These are phyloP conservation scores for Sarocladium oryzae DNA, from an alignment of 2,329 filamentous ascomycete species.

Conservation along the genomic window DNA sequence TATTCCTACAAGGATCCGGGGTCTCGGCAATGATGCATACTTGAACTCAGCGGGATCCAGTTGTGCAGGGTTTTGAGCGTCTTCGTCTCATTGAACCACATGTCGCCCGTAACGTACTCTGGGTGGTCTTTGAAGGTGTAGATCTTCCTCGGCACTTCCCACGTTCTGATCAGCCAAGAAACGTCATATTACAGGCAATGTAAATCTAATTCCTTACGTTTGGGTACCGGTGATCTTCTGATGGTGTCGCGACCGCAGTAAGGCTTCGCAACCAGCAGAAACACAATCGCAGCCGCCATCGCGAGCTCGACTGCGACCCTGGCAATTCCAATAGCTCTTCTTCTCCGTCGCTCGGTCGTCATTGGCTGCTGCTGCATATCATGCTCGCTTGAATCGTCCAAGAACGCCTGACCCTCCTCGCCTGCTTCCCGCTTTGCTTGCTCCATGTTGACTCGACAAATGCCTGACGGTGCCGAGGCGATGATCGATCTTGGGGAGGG, in stretches of 20 bases:
- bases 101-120: conserved; percentile 6
- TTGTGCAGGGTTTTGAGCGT: conserved; percentile 5
- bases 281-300: not conserved
- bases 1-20: too few species aligned
- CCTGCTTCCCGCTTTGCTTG: conserved; percentile 1
- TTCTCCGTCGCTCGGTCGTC: not conserved
- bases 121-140: conserved; percentile 8
- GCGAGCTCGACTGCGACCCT: not conserved
- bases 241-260: not conserved
- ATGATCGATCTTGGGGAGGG: not conserved
- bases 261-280: conserved; percentile 3
- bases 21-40: not conserved
- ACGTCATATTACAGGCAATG: not conserved
- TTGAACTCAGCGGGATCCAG: conserved; percentile 7
- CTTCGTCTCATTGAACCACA: conserved; percentile 6
- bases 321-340: not conserved
- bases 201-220: not conserved
- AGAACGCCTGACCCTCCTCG: not conserved
- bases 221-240: not conserved
- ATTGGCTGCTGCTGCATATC: not conserved
- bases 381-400: conserved; percentile 3
- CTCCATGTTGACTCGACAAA: not conserved
- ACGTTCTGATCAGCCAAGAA: not conserved
- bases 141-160: conserved; percentile 2
- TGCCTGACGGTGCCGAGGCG: not conserved